phyloP scores from a whole-genome alignment of 228 moss, liverwort and hornwort genomes.

The Sphagnum magellanicum region DNA sequence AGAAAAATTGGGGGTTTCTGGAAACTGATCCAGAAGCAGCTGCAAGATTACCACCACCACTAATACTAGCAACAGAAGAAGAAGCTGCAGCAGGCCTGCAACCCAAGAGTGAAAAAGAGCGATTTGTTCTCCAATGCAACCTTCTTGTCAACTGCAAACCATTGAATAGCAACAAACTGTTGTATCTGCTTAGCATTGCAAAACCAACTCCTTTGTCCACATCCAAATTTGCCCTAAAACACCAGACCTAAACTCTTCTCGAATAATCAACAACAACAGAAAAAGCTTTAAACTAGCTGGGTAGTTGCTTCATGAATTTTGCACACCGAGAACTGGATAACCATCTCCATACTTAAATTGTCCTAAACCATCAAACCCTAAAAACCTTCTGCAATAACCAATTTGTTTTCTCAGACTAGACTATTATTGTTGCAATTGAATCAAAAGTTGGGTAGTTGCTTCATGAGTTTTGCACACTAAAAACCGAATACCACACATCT shows the following conservation, averaged over 20 bases:
- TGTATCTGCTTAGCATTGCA: slow-evolving; percentile 50
- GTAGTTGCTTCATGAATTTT: too few species aligned
- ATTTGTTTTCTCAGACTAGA: background rate
- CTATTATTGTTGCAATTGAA: too few species aligned
- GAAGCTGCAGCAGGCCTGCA: slow-evolving; percentile 22
- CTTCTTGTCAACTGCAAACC: slow-evolving; percentile 27
- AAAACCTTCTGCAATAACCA: background rate
- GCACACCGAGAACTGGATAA: too few species aligned
- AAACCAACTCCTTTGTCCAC: background rate
- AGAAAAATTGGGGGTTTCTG: slow-evolving; percentile 2
- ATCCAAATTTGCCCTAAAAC: too few species aligned
- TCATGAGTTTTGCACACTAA: too few species aligned
- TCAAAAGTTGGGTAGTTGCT: too few species aligned
- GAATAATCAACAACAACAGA: too few species aligned
- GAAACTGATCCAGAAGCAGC: background rate
- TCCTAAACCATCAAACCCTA: slow-evolving; percentile 19
- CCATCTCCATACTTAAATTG: too few species aligned
- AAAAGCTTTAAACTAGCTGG: too few species aligned
- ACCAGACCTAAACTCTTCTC: too few species aligned
- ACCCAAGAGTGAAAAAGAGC: slow-evolving; percentile 30
- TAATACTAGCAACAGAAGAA: background rate
- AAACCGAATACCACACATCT: background rate
- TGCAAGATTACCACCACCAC: too few species aligned
- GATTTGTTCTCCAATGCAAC: slow-evolving; percentile 19
- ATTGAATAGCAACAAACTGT: slow-evolving; percentile 22